Conservation (phyloP, 768 basidiomycete genomes). For the Saitozyma podzolica region DNA sequence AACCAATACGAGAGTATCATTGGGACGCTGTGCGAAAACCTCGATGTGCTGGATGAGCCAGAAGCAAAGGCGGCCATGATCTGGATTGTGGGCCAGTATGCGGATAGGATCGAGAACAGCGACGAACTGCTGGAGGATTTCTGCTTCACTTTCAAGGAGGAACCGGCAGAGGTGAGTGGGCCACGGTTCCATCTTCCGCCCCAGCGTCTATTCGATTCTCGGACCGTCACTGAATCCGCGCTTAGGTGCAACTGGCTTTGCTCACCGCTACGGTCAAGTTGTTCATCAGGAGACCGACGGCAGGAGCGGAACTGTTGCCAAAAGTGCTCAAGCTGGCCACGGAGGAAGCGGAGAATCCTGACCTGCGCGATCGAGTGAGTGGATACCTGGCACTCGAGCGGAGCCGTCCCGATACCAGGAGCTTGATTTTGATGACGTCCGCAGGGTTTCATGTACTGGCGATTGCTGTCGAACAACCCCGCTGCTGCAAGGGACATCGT, state of each 20-base stretch:
- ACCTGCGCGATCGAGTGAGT: slow-evolving; percentile 76
- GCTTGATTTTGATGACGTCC: not conserved
- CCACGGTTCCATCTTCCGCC: not conserved
- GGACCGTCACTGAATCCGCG: not conserved
- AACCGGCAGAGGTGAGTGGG: slow-evolving; percentile 80
- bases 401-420: no score
- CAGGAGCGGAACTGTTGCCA: slow-evolving; percentile 83
- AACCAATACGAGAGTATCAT: slow-evolving; percentile 96
- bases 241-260: slow-evolving; percentile 88
- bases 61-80: slow-evolving; percentile 97
- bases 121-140: slow-evolving; percentile 94
- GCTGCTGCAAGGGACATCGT: slow-evolving; percentile 85
- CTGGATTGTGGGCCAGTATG: slow-evolving; percentile 97
- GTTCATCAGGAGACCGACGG: slow-evolving; percentile 88
- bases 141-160: slow-evolving; percentile 82
- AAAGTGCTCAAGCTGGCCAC: slow-evolving; percentile 97
- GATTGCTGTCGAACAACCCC: slow-evolving; percentile 90
- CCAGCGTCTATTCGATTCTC: not conserved
- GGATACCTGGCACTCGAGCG: not conserved
- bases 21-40: slow-evolving; percentile 84
- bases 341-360: slow-evolving; percentile 96
- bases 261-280: slow-evolving; percentile 93
- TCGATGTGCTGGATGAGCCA: slow-evolving; percentile 89
- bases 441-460: slow-evolving; percentile 97
- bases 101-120: slow-evolving; percentile 90